Conservation (phyloP, 169 alveolate species). For the Eimeria acervulina region DNA sequence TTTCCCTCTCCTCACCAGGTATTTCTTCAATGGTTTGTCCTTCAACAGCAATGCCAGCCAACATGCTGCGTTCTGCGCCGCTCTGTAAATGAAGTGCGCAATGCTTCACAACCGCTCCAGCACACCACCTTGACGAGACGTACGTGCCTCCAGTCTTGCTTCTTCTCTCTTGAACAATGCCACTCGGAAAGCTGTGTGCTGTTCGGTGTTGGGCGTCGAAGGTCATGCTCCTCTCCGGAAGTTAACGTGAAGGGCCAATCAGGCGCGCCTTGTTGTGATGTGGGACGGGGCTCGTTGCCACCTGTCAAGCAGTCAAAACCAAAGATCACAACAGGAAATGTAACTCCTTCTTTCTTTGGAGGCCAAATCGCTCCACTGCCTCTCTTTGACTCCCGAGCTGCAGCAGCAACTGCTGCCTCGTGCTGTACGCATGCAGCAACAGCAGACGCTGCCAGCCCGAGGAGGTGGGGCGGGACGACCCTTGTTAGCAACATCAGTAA, state of each 20-base stretch:
- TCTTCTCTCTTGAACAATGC: not conserved
- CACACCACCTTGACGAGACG: not conserved
- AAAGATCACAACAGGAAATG: not conserved
- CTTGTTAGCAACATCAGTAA: constrained; percentile 7
- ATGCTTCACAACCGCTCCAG: not conserved
- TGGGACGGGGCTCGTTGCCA: not conserved
- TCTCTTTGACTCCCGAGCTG: constrained; percentile 58
- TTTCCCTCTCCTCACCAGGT: constrained; percentile 56
- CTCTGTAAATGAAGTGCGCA: not conserved
- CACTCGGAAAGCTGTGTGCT: not conserved
- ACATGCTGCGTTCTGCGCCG: not conserved
- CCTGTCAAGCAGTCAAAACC: not conserved
- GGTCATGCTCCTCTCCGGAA: constrained; percentile 42
- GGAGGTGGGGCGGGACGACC: constrained; percentile 30
- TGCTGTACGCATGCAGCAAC: constrained; percentile 68
- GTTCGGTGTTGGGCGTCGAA: not conserved
- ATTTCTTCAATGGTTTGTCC: not conserved
- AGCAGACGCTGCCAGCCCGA: constrained; percentile 66
- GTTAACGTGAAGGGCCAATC: constrained; percentile 1
- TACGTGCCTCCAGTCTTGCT: not conserved
- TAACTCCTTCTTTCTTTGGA: not conserved
- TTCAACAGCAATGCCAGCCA: not conserved
- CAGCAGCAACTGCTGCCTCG: constrained; percentile 70
- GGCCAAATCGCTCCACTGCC: constrained; percentile 27
- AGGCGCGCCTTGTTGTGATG: not conserved